These are phyloP conservation scores for Lichtheimia hyalospora DNA, from an alignment of 371 early-diverging fungal genomes.

Conservation along the genomic window DNA sequence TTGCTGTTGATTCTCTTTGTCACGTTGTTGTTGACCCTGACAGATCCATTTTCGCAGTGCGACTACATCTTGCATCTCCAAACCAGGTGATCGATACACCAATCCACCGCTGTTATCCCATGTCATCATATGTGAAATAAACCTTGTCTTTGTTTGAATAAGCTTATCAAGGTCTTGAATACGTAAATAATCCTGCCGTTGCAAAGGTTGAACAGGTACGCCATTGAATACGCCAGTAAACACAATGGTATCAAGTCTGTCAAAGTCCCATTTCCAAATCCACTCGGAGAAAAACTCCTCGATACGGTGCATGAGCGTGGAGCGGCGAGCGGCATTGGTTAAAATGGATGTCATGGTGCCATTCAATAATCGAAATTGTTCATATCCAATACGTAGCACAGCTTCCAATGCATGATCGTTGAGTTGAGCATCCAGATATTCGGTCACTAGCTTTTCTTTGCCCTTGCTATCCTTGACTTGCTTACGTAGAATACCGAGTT, in stretches of 20 bases:
- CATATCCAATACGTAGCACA: constrained; percentile 58
- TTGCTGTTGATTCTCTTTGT: constrained; percentile 3
- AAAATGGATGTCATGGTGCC: constrained; percentile 44
- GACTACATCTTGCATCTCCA: constrained; percentile 28
- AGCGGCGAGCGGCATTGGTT: constrained; percentile 23
- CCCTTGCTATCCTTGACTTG: constrained; percentile 59
- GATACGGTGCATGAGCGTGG: constrained; percentile 41
- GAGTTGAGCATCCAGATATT: constrained; percentile 61
- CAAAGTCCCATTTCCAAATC: constrained; percentile 70
- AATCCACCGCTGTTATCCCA: constrained; percentile 30
- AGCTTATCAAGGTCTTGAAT: constrained; percentile 25
- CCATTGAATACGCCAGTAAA: constrained; percentile 44
- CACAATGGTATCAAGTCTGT: constrained; percentile 43
- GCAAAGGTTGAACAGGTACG: constrained; percentile 41
- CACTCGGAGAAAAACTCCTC: constrained; percentile 68
- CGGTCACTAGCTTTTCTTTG: constrained; percentile 54
- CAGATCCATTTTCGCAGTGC: constrained; percentile 31
- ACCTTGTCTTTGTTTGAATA: constrained; percentile 15
- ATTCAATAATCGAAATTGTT: constrained; percentile 58
- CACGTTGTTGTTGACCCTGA: constrained; percentile 17
- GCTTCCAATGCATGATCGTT: constrained; percentile 57
- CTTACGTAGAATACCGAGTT: constrained; percentile 52
- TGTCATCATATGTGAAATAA: constrained; percentile 45
- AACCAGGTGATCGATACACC: constrained; percentile 40
- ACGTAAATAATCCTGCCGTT: constrained; percentile 27